Base-by-base conservation (phyloP, 257 asterid genomes). In the Solanum okadae region DNA sequence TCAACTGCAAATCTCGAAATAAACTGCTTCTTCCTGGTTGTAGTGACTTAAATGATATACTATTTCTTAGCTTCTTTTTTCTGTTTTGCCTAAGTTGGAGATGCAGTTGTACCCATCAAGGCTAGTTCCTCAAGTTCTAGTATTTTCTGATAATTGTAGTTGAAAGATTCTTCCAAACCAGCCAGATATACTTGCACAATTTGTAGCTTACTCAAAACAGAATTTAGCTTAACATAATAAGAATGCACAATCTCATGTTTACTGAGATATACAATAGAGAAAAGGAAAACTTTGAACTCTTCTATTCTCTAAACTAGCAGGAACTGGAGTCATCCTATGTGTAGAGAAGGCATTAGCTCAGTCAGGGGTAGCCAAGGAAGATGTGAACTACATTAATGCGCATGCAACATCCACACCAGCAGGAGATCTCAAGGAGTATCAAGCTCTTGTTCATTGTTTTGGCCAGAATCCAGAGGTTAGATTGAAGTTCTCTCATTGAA, bases 341-440 rank as follows among this genome's bases (percentile, higher is more conserved):
- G 89, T 96, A 89, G 98, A 96, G 93, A 97, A 95, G 93, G 99
- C 99, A 87, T 93, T 97, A 90, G 95, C 98, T 90, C 99, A 97
- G 90, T 92, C 99, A 61, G 98, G 99, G 72, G 96, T 96, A 88
- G 71, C 98, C 67, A 95, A 86, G 92, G 96, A 94, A 93, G 98
- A 96, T 83, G 98, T 96, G 85, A 96, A 96, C 91, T 96, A 96
- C 85, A 95, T 96, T 83, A 96, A 96, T 92, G 99, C 99, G 40
- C 99, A 97, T 88, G 99, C 99, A 87, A 96, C 99, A 77, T 97
- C 99, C 86, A 97, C 99, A 87, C 98, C 94, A 88, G 98, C 98
- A 46, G 99, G 99, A 23, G 99, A 97, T 92, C 92, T 97, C 33
- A 95, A 94, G 94, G 99, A 97, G 91, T 94, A 94, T 88, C 95